A percentile compares a stretch with the other conserved stretches of the same genome.
These are phyloP conservation scores for Aspergillus fructus DNA, from an alignment of 2,329 filamentous ascomycete genomes.

Conservation along the genomic window DNA sequence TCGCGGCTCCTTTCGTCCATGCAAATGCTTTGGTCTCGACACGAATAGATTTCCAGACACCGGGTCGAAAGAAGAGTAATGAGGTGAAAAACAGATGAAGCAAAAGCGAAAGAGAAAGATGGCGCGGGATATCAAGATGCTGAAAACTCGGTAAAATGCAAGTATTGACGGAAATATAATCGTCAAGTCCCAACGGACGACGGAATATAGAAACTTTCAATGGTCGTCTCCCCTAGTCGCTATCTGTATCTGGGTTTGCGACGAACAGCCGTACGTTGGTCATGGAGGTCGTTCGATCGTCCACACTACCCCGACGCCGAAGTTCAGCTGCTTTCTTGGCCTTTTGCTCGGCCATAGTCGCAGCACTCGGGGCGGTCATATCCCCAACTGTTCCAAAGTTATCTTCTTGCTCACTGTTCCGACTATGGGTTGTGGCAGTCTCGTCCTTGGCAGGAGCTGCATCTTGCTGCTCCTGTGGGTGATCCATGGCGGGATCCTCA, in stretches of 20 bases:
- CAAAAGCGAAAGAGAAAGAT: not conserved
- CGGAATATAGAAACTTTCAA: constrained; percentile 2
- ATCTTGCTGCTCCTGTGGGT: constrained; percentile 28
- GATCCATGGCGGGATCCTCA: constrained; percentile 37
- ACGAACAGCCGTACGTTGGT: constrained; percentile 47
- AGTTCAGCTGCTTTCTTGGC: constrained; percentile 45
- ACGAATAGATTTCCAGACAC: not conserved
- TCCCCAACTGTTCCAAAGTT: constrained; percentile 56
- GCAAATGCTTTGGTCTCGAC: not conserved
- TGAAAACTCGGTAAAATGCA: not conserved
- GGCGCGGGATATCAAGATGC: constrained; percentile 9
- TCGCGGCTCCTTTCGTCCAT: not conserved
- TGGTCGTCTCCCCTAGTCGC: constrained; percentile 29
- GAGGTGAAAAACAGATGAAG: not conserved
- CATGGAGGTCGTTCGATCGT: constrained; percentile 50
- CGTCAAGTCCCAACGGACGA: not conserved
- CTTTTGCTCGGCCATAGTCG: constrained; percentile 38
- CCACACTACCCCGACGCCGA: constrained; percentile 48
- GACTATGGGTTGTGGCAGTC: constrained; percentile 30
- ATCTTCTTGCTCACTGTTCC: constrained; percentile 47
- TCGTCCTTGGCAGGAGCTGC: constrained; percentile 28
- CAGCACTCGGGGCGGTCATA: constrained; percentile 47
- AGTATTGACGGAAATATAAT: not conserved
- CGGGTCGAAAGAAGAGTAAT: not conserved
- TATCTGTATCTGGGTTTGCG: constrained; percentile 47